Percentiles rank a stretch among this genome's conserved stretches.
Evolutionary conservation across 176 grass and related monocot genomes (phyloP).

Genomic region (Oryza brachyantha): DNA sequence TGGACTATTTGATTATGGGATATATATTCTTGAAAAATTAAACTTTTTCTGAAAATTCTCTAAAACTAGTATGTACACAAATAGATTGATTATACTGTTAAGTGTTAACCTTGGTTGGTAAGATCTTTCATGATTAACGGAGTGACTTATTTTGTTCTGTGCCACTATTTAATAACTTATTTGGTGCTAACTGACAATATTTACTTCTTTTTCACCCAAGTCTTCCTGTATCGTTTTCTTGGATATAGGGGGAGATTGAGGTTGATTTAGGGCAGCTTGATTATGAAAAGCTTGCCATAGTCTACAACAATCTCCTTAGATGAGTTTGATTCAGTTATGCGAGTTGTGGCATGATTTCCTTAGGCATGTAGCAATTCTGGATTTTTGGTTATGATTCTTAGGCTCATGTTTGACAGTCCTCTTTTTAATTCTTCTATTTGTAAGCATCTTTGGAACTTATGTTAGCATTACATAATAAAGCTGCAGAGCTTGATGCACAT

Average conservation of each 20-base stretch:
- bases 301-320: neutral
- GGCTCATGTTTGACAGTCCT: neutral
- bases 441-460: neutral
- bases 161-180: neutral
- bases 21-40: neutral
- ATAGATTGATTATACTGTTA: neutral
- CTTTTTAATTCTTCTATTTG: neutral
- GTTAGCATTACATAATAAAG: neutral
- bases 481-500: slow-evolving; percentile 15
- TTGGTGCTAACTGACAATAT: neutral
- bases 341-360: neutral
- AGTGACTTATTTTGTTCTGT: neutral
- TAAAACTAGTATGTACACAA: neutral
- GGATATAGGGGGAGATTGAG: neutral
- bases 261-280: neutral
- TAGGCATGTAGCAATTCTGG: neutral
- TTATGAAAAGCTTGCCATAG: neutral
- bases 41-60: neutral
- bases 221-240: neutral
- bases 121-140: neutral
- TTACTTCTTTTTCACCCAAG: neutral
- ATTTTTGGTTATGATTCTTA: neutral
- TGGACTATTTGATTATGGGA: slow-evolving; percentile 3
- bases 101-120: neutral
- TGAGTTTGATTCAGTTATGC: neutral